Percentiles rank a stretch among this genome's conserved stretches.
These are phyloP conservation scores for Pyricularia sp. DNA, from an alignment of 2,329 filamentous ascomycete species.

Conservation along the genomic window DNA sequence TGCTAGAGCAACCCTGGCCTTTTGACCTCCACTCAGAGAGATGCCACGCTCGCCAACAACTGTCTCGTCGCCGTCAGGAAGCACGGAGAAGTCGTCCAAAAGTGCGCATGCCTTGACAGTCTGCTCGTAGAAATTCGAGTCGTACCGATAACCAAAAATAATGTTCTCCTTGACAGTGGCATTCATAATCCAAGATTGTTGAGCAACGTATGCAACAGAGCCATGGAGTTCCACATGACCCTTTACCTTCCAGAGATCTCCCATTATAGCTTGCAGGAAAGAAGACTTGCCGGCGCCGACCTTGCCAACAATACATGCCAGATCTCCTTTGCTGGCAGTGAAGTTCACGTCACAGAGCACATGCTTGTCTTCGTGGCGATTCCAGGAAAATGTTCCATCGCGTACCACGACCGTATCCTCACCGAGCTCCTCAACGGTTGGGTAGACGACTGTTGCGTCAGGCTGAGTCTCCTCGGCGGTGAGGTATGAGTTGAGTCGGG, in stretches of 20 bases:
- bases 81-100: slow-evolving; percentile 77
- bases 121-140: slow-evolving; percentile 87
- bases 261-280: slow-evolving; percentile 76
- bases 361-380: slow-evolving; percentile 64
- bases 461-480: slow-evolving; percentile 81
- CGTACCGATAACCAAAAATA: slow-evolving; percentile 88
- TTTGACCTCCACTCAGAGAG: slow-evolving; percentile 90
- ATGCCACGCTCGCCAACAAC: slow-evolving; percentile 96
- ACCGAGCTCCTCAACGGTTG: slow-evolving; percentile 63
- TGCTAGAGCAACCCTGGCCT: slow-evolving; percentile 84
- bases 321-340: slow-evolving; percentile 81
- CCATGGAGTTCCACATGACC: slow-evolving; percentile 79
- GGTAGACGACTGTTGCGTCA: slow-evolving; percentile 66
- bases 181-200: slow-evolving; percentile 95
- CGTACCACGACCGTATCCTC: slow-evolving; percentile 80
- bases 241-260: slow-evolving; percentile 82
- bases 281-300: slow-evolving; percentile 97
- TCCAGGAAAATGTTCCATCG: slow-evolving; percentile 90
- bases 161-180: slow-evolving; percentile 97
- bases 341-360: slow-evolving; percentile 80
- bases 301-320: slow-evolving; percentile 85
- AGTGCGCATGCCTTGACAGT: slow-evolving; percentile 89
- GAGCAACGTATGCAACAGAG: slow-evolving; percentile 80
- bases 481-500: slow-evolving; percentile 76
- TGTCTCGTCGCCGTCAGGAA: slow-evolving; percentile 93